These are phyloP conservation scores for Pseudogymnoascus sp. DNA, from an alignment of 2,329 filamentous ascomycete species.

Conservation along the genomic window DNA sequence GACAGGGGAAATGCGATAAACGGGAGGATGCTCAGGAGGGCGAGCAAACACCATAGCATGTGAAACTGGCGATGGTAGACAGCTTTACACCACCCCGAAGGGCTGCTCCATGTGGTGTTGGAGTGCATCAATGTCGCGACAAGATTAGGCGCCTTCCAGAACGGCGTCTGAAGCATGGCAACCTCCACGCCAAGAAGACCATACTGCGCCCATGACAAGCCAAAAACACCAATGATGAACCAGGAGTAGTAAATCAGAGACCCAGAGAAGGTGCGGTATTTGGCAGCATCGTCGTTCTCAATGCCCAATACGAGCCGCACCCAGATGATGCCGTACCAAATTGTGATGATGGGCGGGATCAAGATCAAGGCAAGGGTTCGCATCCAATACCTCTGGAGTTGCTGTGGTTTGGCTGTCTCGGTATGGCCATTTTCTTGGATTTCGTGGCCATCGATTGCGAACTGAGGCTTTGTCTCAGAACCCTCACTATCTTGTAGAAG, in stretches of 20 bases:
- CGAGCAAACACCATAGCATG: neutral
- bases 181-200: slow-evolving; percentile 1
- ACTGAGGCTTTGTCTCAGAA: neutral
- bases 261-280: neutral
- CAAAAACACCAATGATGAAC: slow-evolving; percentile 10
- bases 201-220: neutral
- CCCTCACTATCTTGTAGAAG: neutral
- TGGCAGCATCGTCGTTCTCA: neutral
- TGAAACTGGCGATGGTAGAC: neutral
- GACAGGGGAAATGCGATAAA: neutral
- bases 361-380: neutral
- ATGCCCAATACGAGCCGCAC: neutral
- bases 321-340: neutral
- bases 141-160: neutral
- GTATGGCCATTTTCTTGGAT: neutral
- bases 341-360: neutral
- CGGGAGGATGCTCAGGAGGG: neutral
- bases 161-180: slow-evolving; percentile 2
- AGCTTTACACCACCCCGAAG: neutral
- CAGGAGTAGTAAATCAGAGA: slow-evolving; percentile 8
- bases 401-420: neutral
- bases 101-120: neutral
- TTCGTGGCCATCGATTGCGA: neutral
- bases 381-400: neutral
- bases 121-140: slow-evolving; percentile 5